A percentile compares a stretch with the other conserved stretches of the same genome.
Conservation (phyloP, 768 basidiomycete genomes). For the Gymnopilus dilepis region DNA sequence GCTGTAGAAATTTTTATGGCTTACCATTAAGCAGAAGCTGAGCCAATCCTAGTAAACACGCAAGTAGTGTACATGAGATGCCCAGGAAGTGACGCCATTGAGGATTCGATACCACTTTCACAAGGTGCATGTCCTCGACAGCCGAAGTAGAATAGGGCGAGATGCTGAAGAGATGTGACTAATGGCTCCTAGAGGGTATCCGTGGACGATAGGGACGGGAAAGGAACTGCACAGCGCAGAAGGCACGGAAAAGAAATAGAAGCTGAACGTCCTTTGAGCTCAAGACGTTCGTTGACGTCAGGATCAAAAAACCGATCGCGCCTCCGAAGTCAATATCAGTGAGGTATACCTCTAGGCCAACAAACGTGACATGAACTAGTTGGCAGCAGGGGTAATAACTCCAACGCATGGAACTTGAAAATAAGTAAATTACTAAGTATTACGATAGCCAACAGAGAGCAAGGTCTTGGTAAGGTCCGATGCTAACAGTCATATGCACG, state of each 20-base stretch:
- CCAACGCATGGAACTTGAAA: neutral
- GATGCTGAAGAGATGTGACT: too few relatives aligned
- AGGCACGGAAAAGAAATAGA: too few relatives aligned
- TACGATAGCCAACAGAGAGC: neutral
- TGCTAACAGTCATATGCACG: neutral
- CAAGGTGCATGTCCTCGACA: slow-evolving; percentile 20
- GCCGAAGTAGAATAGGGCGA: neutral
- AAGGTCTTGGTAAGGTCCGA: neutral
- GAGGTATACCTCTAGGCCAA: too few relatives aligned
- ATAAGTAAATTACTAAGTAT: neutral
- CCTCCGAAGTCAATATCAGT: too few relatives aligned
- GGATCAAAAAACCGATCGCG: too few relatives aligned
- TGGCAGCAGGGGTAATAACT: neutral
- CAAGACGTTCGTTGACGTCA: too few relatives aligned
- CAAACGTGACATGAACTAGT: too few relatives aligned
- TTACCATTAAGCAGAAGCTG: slow-evolving; percentile 51
- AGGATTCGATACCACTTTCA: slow-evolving; percentile 39
- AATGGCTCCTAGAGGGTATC: too few relatives aligned
- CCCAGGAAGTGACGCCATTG: slow-evolving; percentile 58
- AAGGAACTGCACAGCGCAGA: too few relatives aligned
- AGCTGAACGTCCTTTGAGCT: neutral
- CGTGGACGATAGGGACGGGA: too few relatives aligned
- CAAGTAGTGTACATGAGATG: slow-evolving; percentile 41
- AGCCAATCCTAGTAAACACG: slow-evolving; percentile 48
- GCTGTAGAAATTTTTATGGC: too few relatives aligned